A percentile compares a stretch with the other conserved stretches of the same genome.
These are phyloP conservation scores for Pleoardoris graminearum DNA, from an alignment of 2,329 filamentous ascomycete species.

Conservation along the genomic window DNA sequence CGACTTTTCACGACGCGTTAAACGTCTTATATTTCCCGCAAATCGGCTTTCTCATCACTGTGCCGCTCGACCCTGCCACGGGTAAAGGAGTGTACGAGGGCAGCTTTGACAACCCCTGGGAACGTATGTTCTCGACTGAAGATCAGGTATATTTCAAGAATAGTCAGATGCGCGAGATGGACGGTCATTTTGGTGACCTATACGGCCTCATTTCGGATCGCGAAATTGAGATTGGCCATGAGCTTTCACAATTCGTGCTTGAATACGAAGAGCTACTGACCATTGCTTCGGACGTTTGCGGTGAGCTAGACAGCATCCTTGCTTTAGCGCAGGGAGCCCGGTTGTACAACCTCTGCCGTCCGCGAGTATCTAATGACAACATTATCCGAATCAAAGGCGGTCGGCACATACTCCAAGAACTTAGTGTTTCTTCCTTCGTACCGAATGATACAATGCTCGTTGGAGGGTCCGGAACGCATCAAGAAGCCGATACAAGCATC, in stretches of 20 bases:
- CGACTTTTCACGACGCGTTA: conserved; percentile 56
- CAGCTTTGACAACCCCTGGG: conserved; percentile 66
- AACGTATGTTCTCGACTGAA: conserved; percentile 74
- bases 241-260: conserved; percentile 71
- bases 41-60: conserved; percentile 83
- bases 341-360: conserved; percentile 71
- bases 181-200: conserved; percentile 79
- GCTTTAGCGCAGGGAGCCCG: conserved; percentile 78
- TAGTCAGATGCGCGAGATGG: conserved; percentile 75
- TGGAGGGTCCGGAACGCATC: conserved; percentile 55
- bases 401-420: conserved; percentile 84
- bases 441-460: conserved; percentile 75
- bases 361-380: conserved; percentile 71
- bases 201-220: conserved; percentile 85
- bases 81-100: conserved; percentile 67
- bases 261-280: conserved; percentile 68
- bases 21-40: conserved; percentile 92
- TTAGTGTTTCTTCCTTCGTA: conserved; percentile 78
- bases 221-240: conserved; percentile 86
- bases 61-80: conserved; percentile 63
- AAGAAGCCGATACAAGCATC: conserved; percentile 2
- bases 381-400: conserved; percentile 75
- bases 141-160: conserved; percentile 85
- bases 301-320: conserved; percentile 81
- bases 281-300: conserved; percentile 75